A percentile compares a stretch with the other conserved stretches of the same genome.
Evolutionary conservation across 129 eudicot genomes (phyloP).

Genomic region (Apium graveolens): DNA sequence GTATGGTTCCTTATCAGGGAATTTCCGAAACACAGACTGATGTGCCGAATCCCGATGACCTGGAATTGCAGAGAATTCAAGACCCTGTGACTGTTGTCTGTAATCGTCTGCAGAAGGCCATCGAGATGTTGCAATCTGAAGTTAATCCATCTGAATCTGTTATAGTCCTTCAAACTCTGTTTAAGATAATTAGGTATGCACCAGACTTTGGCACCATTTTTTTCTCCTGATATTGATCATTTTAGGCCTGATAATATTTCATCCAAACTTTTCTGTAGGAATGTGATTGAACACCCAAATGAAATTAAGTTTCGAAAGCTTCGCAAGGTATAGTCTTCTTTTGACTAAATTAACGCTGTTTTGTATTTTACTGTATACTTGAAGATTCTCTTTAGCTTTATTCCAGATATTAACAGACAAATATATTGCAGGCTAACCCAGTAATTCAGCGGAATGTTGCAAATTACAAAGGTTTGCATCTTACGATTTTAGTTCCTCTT

Average conservation of each 20-base stretch:
- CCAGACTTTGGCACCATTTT: not conserved
- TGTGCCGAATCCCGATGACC: conserved; percentile 56
- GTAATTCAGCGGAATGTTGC: conserved; percentile 65
- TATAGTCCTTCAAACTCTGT: conserved; percentile 54
- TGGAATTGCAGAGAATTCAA: conserved; percentile 67
- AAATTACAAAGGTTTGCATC: conserved; percentile 50
- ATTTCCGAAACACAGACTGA: not conserved
- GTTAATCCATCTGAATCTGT: conserved; percentile 41
- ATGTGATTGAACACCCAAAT: conserved; percentile 68
- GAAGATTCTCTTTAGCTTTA: not conserved
- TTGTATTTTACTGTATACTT: not conserved
- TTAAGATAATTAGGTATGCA: conserved; percentile 53
- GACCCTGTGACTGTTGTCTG: conserved; percentile 62
- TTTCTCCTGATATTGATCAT: not conserved
- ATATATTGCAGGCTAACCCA: conserved; percentile 65
- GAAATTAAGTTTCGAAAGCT: conserved; percentile 66
- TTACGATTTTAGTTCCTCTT: not conserved
- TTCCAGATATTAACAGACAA: not conserved
- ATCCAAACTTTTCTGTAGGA: conserved; percentile 35
- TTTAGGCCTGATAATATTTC: not conserved
- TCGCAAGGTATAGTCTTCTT: conserved; percentile 56
- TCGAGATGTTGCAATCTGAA: conserved; percentile 58
- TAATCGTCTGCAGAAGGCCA: conserved; percentile 52
- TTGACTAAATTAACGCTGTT: not conserved
- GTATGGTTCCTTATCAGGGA: not conserved